Evolutionary conservation across 306 rosid species (phyloP), one percentile per base, ranked within the genome.

Genomic region (Cicer judaicum): DNA sequence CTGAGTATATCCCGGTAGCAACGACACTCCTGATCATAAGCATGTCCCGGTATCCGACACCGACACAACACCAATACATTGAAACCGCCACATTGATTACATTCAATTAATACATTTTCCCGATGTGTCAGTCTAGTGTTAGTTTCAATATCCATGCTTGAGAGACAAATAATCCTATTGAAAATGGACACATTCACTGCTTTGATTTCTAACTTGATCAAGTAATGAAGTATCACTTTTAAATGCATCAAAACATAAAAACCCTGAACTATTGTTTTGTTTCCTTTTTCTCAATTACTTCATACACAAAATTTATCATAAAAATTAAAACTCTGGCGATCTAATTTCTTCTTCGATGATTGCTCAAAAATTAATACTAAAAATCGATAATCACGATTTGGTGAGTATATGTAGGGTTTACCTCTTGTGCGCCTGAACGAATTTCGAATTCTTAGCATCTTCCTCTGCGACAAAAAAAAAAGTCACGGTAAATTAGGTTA

Each of bases 401-500:
- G 24, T 9, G 12, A 47, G 29, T 4, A 5, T 24, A 56, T 29
- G 36, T 29, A 29, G 36, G 42, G 75, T 52, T 56, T 77, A 77
- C 80, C 62, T 68, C 12, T 68, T 68, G 75, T 77, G 80, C 10
- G 57, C 68, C 52, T 77, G 59, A 36, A 77, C 80, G 75, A 77
- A 77, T 46, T 77, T 77, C 3, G 80, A 77, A 0, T 77, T 57
- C 69, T 57, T 57, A 36, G 80, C 75, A 2, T 77, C 80, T 68
- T 77, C 80, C 80, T 77, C 80, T 77, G 75, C 40, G 46, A 76
- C 2, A 55, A 44, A 52, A 42, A 18, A 42, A 2, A 47, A 7
- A 29, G 6, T 1, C 8, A 66, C 0, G 7, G 50, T 0, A n/a
- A 76, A 55, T 76, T 44, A 67, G 59, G 47, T 16, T 54, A 1